Evolutionary conservation across 108 stramenopile species (phyloP).

Genomic region (Cyclotella sp.): DNA sequence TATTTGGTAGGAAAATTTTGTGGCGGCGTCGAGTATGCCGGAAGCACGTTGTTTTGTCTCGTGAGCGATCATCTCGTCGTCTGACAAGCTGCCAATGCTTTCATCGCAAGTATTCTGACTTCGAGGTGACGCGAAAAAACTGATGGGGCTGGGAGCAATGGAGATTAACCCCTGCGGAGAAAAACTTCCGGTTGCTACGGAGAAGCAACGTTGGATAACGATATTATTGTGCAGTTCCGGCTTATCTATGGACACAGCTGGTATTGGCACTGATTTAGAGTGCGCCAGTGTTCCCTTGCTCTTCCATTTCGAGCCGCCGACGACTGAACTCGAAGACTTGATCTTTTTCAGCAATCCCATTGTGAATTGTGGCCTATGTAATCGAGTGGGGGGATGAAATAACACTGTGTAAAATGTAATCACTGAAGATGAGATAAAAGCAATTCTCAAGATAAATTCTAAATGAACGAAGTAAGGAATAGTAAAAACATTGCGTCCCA

Average conservation of each 20-base stretch:
- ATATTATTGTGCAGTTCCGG: not conserved
- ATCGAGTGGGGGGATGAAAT: too few species aligned
- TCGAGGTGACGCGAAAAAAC: not conserved
- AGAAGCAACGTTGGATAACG: not conserved
- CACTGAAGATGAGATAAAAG: too few species aligned
- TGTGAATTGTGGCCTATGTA: not conserved
- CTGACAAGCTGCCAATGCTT: not conserved
- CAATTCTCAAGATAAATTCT: too few species aligned
- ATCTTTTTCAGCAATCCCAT: constrained; percentile 1
- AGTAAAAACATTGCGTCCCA: too few species aligned
- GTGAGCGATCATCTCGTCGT: not conserved
- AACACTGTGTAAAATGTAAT: too few species aligned
- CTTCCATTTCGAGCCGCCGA: not conserved
- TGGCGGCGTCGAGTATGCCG: not conserved
- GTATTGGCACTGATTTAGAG: not conserved
- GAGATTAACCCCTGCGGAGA: not conserved
- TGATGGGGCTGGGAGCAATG: not conserved
- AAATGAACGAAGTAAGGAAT: too few species aligned
- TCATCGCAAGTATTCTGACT: not conserved
- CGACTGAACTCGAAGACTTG: not conserved
- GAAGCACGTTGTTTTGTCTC: not conserved
- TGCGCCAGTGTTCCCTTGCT: not conserved
- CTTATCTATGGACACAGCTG: not conserved
- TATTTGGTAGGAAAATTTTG: not conserved
- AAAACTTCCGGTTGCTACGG: constrained; percentile 1